phyloP scores from a whole-genome alignment of 306 rosid genomes.

The Amphicarpaea edgeworthii region DNA sequence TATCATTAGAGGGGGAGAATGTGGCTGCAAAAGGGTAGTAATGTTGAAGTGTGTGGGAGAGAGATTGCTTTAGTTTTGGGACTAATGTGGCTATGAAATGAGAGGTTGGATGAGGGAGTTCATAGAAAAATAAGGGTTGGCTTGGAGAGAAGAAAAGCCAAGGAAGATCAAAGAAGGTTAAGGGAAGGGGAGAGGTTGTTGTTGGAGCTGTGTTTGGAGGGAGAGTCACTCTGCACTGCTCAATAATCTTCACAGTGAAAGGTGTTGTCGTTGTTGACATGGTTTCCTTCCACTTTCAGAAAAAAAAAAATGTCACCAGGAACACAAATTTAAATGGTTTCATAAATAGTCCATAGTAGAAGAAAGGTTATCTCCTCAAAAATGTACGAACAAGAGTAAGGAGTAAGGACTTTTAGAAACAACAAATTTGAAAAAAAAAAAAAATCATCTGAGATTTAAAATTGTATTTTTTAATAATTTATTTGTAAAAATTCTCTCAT shows the following conservation, averaged over 20 bases:
- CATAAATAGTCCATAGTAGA: too few species aligned
- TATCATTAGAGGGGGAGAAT: constrained; percentile 2
- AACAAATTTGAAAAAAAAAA: too few species aligned
- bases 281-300: too few species aligned
- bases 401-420: too few species aligned
- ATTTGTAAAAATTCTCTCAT: too few species aligned
- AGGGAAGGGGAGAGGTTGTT: constrained; percentile 48
- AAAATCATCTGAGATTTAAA: too few species aligned
- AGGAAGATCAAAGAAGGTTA: constrained; percentile 67
- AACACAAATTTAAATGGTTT: too few species aligned
- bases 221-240: constrained; percentile 47
- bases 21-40: constrained; percentile 59
- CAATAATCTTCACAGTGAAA: constrained; percentile 40
- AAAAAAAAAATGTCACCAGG: too few species aligned
- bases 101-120: constrained; percentile 39
- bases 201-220: constrained; percentile 34
- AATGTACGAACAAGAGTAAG: too few species aligned
- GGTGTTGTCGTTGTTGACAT: constrained; percentile 13
- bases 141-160: constrained; percentile 70
- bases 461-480: too few species aligned
- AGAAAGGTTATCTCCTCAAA: too few species aligned
- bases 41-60: constrained; percentile 58
- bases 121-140: constrained; percentile 59
- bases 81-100: constrained; percentile 48
- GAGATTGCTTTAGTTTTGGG: constrained; percentile 61